phyloP scores from a whole-genome alignment of 2,329 filamentous ascomycete species.

The Trichoderma simmonsii region DNA sequence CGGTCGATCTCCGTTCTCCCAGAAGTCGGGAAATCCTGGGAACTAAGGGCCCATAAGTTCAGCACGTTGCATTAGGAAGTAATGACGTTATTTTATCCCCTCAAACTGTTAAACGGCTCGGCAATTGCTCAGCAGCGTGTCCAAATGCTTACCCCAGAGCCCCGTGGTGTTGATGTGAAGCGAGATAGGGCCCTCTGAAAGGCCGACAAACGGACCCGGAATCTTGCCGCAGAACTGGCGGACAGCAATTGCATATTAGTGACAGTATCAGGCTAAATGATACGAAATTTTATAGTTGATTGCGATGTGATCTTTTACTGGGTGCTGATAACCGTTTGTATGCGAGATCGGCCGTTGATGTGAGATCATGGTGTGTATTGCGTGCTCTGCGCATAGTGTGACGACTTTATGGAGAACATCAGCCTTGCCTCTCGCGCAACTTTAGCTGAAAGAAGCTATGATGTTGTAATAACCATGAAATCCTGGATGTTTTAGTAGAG shows the following conservation, averaged over 20 bases:
- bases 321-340: not conserved
- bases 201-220: conserved; percentile 12
- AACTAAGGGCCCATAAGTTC: not conserved
- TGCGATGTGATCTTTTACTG: not conserved
- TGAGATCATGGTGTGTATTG: conserved; percentile 17
- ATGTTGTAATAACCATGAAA: not conserved
- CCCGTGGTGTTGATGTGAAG: not conserved
- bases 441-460: not conserved
- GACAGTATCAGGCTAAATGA: not conserved
- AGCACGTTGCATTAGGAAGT: conserved; percentile 11
- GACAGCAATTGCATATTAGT: not conserved
- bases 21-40: not conserved
- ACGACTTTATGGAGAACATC: conserved; percentile 8
- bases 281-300: not conserved
- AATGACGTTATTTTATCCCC: conserved; percentile 6
- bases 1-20: not conserved
- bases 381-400: conserved; percentile 13
- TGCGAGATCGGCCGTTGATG: conserved; percentile 16
- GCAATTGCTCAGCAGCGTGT: not conserved
- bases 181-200: not conserved
- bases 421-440: not conserved
- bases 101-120: not conserved
- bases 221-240: not conserved
- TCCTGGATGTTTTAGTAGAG: not conserved
- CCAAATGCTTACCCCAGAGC: not conserved